Evolutionary conservation across 495 filamentous ascomycete species (phyloP).

Genomic region (Penicillium verhagenii): DNA sequence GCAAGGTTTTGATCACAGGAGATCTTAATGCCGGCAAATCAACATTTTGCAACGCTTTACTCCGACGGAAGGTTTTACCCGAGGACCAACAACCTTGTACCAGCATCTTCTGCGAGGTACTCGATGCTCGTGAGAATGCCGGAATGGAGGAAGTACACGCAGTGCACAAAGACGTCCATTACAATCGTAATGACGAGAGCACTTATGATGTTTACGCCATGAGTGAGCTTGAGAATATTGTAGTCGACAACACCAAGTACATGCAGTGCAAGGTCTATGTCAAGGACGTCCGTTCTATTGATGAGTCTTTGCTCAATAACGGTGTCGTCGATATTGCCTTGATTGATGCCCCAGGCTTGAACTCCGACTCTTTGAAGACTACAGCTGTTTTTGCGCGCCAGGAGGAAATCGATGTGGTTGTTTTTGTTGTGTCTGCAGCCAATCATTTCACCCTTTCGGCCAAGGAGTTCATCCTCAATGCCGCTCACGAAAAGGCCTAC

Average conservation of each 20-base stretch:
- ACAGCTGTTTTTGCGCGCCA: conserved; percentile 95
- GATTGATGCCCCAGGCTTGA: conserved; percentile 94
- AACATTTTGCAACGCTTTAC: conserved; percentile 94
- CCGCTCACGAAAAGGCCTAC: conserved; percentile 94
- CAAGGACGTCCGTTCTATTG: conserved; percentile 83
- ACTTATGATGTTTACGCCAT: conserved; percentile 86
- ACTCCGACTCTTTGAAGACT: conserved; percentile 93
- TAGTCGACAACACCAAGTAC: conserved; percentile 80
- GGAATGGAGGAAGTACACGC: conserved; percentile 95
- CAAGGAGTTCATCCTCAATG: conserved; percentile 94
- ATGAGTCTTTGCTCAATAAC: conserved; percentile 94
- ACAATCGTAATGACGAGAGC: conserved; percentile 87
- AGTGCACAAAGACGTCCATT: conserved; percentile 73
- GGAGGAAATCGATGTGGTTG: conserved; percentile 98
- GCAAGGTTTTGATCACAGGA: conserved; percentile 96
- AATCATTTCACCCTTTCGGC: conserved; percentile 97
- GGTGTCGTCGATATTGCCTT: conserved; percentile 97
- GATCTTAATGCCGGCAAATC: conserved; percentile 98
- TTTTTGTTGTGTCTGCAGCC: conserved; percentile 95
- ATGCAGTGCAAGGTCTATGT: conserved; percentile 97
- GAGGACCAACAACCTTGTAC: conserved; percentile 99
- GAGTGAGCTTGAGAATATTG: conserved; percentile 78
- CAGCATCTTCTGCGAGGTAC: conserved; percentile 95
- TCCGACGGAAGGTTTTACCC: conserved; percentile 88
- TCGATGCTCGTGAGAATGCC: conserved; percentile 86